Evolutionary conservation across 805 yeast genomes (phyloP).

Genomic region (Wickerhamiella galacta): DNA sequence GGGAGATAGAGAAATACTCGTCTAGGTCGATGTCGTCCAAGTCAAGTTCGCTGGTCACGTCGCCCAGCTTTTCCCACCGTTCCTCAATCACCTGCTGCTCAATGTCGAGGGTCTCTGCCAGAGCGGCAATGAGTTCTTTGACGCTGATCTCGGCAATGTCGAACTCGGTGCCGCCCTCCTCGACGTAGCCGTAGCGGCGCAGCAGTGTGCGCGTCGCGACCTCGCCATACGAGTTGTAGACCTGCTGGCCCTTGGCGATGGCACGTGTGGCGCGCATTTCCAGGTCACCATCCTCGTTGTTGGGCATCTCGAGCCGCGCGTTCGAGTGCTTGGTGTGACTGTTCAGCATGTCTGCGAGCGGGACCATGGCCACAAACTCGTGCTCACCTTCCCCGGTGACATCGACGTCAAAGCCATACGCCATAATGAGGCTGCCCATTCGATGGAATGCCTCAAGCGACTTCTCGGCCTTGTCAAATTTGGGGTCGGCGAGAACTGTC

Average conservation of each 20-base stretch:
- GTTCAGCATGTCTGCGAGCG: slow-evolving; percentile 80
- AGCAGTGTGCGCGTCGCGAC: slow-evolving; percentile 82
- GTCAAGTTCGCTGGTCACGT: slow-evolving; percentile 8
- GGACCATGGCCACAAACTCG: slow-evolving; percentile 54
- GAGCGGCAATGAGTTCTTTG: slow-evolving; percentile 21
- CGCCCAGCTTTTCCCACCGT: neutral
- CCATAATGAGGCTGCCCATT: slow-evolving; percentile 68
- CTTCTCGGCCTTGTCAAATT: slow-evolving; percentile 17
- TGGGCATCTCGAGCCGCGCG: slow-evolving; percentile 46
- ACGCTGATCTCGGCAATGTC: slow-evolving; percentile 70
- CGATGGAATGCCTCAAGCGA: slow-evolving; percentile 45
- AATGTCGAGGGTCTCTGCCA: neutral
- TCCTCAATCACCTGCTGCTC: neutral
- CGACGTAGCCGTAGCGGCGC: slow-evolving; percentile 85
- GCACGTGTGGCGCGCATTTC: slow-evolving; percentile 55
- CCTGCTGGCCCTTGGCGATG: slow-evolving; percentile 52
- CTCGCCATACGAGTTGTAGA: slow-evolving; percentile 80
- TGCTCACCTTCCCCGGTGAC: slow-evolving; percentile 20
- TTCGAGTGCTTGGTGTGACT: slow-evolving; percentile 66
- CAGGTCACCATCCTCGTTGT: slow-evolving; percentile 22
- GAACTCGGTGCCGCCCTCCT: slow-evolving; percentile 46
- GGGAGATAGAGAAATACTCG: slow-evolving; percentile 5
- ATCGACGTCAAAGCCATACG: slow-evolving; percentile 74
- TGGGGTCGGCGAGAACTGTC: slow-evolving; percentile 21
- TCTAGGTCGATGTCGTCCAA: slow-evolving; percentile 5